Conservation (phyloP, 768 basidiomycete species). For the Mycena galopus region DNA sequence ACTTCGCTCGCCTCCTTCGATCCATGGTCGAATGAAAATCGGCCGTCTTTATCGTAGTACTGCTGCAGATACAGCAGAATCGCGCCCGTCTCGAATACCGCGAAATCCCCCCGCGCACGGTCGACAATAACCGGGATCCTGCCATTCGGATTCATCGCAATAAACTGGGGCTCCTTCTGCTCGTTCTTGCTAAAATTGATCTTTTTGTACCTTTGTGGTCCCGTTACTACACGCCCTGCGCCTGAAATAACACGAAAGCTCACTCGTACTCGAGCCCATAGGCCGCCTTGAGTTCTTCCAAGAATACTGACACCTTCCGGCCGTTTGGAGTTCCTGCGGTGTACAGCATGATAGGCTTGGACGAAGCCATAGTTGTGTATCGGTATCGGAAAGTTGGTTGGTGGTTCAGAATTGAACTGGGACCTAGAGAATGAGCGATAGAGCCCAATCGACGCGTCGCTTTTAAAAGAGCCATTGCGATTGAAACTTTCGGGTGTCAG, state of each 20-base stretch:
- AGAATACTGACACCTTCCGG: constrained; percentile 61
- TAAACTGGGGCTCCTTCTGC: constrained; percentile 51
- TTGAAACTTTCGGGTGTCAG: background rate
- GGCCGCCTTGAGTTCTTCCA: constrained; percentile 68
- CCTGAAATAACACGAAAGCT: constrained; percentile 4
- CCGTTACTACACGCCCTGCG: background rate
- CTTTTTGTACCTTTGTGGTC: constrained; percentile 26
- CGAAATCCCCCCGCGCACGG: constrained; percentile 45
- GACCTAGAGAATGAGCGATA: background rate
- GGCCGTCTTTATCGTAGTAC: constrained; percentile 57
- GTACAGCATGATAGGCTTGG: constrained; percentile 52
- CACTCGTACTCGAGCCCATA: constrained; percentile 57
- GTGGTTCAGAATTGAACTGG: background rate
- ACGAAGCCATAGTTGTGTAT: constrained; percentile 23
- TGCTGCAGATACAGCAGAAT: constrained; percentile 60
- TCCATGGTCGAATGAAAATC: constrained; percentile 54
- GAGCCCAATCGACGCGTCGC: constrained; percentile 21
- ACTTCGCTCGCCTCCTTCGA: constrained; percentile 53
- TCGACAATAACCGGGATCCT: constrained; percentile 55
- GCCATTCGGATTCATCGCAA: constrained; percentile 56
- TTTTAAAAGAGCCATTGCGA: constrained; percentile 17
- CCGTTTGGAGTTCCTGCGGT: constrained; percentile 70
- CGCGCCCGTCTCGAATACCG: constrained; percentile 59
- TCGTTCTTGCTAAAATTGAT: constrained; percentile 36
- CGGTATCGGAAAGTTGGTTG: constrained; percentile 9